Percentiles rank a stretch among this genome's conserved stretches.
phyloP scores from a whole-genome alignment of 73 alveolate genomes.

The Durusdinium trenchii region DNA sequence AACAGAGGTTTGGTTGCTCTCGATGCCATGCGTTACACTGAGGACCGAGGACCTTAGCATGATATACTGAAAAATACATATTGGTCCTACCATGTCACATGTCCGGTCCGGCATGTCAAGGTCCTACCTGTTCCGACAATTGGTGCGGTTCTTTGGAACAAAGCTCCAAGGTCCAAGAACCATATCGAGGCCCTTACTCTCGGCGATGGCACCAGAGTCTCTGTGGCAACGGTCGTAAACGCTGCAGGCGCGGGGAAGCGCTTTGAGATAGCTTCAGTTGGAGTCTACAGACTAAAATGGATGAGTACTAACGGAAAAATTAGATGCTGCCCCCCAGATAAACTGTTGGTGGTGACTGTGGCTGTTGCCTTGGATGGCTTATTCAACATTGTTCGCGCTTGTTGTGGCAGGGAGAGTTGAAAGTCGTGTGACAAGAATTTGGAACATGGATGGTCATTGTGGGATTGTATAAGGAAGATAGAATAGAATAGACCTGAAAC shows the following conservation, averaged over 20 bases:
- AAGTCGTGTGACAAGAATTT: background rate
- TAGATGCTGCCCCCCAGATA: too few species aligned
- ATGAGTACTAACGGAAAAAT: too few species aligned
- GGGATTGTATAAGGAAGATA: background rate
- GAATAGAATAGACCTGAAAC: background rate
- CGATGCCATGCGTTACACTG: too few species aligned
- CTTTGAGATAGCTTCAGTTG: background rate
- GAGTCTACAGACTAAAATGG: too few species aligned
- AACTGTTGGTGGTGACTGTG: background rate
- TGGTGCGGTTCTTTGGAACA: background rate
- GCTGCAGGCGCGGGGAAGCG: conserved; percentile 55
- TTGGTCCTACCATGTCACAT: too few species aligned
- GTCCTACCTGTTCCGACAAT: too few species aligned
- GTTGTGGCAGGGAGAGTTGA: background rate
- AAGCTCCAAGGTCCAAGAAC: background rate
- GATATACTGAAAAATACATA: too few species aligned
- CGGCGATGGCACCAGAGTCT: conserved; percentile 59
- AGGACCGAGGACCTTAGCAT: too few species aligned
- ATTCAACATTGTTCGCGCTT: background rate
- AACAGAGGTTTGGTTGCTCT: too few species aligned
- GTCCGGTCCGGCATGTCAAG: too few species aligned
- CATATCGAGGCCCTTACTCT: conserved; percentile 14
- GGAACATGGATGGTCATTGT: background rate
- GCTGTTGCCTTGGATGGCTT: too few species aligned
- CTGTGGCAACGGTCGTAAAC: conserved; percentile 49